Percentiles rank a stretch among this genome's conserved stretches.
phyloP scores from a whole-genome alignment of 805 yeast species.

The Zygosaccharomyces siamensis region DNA sequence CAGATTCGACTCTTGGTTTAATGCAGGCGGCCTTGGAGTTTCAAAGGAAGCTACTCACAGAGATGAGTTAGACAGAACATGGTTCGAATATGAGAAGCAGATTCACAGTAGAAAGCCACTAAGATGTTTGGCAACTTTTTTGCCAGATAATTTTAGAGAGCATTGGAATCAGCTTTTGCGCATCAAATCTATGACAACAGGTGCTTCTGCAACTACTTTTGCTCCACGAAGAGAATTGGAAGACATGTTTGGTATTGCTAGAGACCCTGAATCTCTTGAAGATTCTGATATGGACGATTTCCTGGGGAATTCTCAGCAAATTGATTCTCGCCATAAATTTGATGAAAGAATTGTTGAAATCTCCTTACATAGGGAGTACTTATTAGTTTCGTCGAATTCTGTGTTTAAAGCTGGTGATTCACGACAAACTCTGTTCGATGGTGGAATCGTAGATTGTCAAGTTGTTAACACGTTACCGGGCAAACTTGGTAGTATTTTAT shows the following conservation, averaged over 20 bases:
- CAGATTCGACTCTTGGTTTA: conserved; percentile 8
- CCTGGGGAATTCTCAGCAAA: conserved; percentile 6
- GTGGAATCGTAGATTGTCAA: conserved; percentile 21
- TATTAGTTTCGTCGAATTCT: conserved; percentile 17
- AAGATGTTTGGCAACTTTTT: conserved; percentile 7
- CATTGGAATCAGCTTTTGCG: not conserved
- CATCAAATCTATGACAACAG: not conserved
- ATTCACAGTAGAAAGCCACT: conserved; percentile 9
- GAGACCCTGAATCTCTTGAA: conserved; percentile 28
- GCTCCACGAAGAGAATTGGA: conserved; percentile 7
- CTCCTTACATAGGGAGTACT: conserved; percentile 2
- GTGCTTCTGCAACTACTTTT: conserved; percentile 2
- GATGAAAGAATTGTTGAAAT: not conserved
- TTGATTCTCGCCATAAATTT: not conserved
- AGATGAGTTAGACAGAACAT: not conserved
- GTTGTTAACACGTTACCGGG: conserved; percentile 7
- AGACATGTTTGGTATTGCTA: conserved; percentile 10
- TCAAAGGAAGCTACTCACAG: conserved; percentile 1
- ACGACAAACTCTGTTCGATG: conserved; percentile 8
- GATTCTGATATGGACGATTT: conserved; percentile 29
- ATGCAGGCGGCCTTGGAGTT: conserved; percentile 9
- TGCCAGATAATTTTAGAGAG: not conserved
- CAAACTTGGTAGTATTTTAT: conserved; percentile 8
- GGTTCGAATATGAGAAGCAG: conserved; percentile 3
- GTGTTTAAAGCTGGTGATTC: conserved; percentile 16